Evolutionary conservation across 2,329 filamentous ascomycete genomes (phyloP).

Genomic region (Epichloe sibirici): DNA sequence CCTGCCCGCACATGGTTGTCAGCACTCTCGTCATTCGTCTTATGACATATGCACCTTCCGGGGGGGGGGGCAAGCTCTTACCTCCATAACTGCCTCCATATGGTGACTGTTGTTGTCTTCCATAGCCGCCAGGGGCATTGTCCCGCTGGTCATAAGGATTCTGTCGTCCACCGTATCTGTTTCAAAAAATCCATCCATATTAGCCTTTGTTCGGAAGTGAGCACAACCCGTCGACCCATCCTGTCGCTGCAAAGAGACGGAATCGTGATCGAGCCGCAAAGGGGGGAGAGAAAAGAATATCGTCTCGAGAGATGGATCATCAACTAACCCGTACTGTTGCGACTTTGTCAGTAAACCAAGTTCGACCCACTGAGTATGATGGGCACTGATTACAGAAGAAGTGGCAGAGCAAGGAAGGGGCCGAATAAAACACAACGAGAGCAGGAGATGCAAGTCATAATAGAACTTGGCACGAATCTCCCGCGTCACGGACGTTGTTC

Average conservation of each 20-base stretch:
- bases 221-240: not conserved
- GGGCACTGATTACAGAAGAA: not conserved
- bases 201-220: not conserved
- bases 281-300: not conserved
- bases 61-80: constrained; percentile 9
- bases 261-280: not conserved
- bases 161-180: constrained; percentile 40
- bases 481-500: not conserved
- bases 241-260: not conserved
- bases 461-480: not conserved
- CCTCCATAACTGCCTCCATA: constrained; percentile 19
- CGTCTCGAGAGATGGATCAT: constrained; percentile 1
- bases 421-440: not conserved
- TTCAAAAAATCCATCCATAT: not conserved
- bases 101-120: constrained; percentile 12
- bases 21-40: not conserved
- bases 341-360: constrained; percentile 16
- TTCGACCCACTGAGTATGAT: constrained; percentile 2
- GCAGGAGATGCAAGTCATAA: not conserved
- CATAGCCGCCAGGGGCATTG: constrained; percentile 22
- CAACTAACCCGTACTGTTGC: constrained; percentile 43
- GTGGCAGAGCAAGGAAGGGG: not conserved
- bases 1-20: constrained; percentile 15
- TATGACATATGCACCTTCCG: not conserved
- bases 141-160: constrained; percentile 50